Percentiles rank a stretch among this genome's conserved stretches.
Evolutionary conservation across 2,329 filamentous ascomycete species (phyloP).

Genomic region (Phaeosphaeriaceae sp.): DNA sequence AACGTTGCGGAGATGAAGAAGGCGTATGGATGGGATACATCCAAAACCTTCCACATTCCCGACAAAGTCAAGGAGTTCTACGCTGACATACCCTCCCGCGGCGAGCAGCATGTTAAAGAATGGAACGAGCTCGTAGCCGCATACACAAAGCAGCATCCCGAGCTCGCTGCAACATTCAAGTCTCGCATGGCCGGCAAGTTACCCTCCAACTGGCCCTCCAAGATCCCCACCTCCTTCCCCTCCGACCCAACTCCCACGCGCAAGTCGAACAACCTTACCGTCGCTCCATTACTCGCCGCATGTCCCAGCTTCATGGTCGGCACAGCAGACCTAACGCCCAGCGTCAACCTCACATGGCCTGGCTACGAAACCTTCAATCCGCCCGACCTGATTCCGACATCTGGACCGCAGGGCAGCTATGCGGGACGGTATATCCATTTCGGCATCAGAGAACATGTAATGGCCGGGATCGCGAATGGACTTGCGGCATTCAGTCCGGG

Average conservation of each 20-base stretch:
- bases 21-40: slow-evolving; percentile 57
- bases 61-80: slow-evolving; percentile 62
- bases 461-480: slow-evolving; percentile 57
- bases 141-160: slow-evolving; percentile 56
- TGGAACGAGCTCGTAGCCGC: slow-evolving; percentile 57
- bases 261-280: slow-evolving; percentile 59
- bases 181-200: slow-evolving; percentile 58
- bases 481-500: slow-evolving; percentile 56
- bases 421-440: slow-evolving; percentile 59
- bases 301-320: slow-evolving; percentile 92
- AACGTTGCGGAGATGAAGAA: slow-evolving; percentile 63
- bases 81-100: slow-evolving; percentile 51
- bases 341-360: slow-evolving; percentile 57
- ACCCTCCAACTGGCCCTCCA: slow-evolving; percentile 55
- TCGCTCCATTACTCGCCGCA: slow-evolving; percentile 71
- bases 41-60: slow-evolving; percentile 55
- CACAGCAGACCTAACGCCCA: slow-evolving; percentile 62
- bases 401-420: slow-evolving; percentile 62
- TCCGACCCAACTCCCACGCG: slow-evolving; percentile 57
- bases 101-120: slow-evolving; percentile 55
- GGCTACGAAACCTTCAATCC: slow-evolving; percentile 58
- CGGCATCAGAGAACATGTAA: slow-evolving; percentile 47
- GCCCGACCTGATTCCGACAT: slow-evolving; percentile 40
- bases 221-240: slow-evolving; percentile 59
- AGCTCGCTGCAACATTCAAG: slow-evolving; percentile 57